Percentiles rank a stretch among this genome's conserved stretches.
Evolutionary conservation across 1,139 yeast genomes (phyloP).

Genomic region (Candida tetrigidarum): DNA sequence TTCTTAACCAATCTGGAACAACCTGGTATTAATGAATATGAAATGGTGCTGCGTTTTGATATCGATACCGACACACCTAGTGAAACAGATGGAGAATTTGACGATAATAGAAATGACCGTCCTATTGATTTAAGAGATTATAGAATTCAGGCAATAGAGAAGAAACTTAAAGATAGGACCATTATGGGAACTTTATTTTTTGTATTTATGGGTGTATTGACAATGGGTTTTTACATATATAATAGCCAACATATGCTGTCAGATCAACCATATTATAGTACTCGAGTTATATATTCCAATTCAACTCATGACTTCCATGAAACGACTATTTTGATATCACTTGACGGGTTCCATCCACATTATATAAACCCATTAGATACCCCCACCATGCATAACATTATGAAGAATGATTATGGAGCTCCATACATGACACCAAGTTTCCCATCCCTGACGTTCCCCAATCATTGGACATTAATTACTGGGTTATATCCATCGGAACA

Average conservation of each 20-base stretch:
- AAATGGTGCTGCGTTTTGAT: conserved; percentile 17
- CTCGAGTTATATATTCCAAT: conserved; percentile 58
- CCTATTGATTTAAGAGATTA: conserved; percentile 17
- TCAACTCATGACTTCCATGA: conserved; percentile 77
- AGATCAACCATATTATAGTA: no score
- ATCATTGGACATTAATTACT: conserved; percentile 90
- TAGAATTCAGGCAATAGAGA: conserved; percentile 17
- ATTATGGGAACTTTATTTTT: no score
- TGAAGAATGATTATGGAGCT: conserved; percentile 61
- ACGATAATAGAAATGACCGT: conserved; percentile 10
- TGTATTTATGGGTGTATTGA: conserved; percentile 9
- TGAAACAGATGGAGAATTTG: conserved; percentile 11
- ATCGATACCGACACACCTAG: conserved; percentile 12
- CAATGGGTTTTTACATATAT: neutral
- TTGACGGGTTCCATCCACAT: conserved; percentile 94
- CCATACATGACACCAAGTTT: conserved; percentile 89
- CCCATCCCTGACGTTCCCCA: conserved; percentile 90
- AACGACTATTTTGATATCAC: conserved; percentile 75
- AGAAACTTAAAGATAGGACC: conserved; percentile 17
- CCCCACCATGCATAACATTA: conserved; percentile 67
- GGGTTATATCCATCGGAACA: conserved; percentile 85
- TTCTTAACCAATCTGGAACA: conserved; percentile 10
- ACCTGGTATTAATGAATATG: conserved; percentile 13
- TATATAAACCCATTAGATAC: conserved; percentile 70
- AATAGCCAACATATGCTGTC: no score